Percentiles rank a stretch among this genome's conserved stretches.
These are phyloP conservation scores for Dioscorea zingiberensis DNA, from an alignment of 106 monocot species.

Conservation along the genomic window DNA sequence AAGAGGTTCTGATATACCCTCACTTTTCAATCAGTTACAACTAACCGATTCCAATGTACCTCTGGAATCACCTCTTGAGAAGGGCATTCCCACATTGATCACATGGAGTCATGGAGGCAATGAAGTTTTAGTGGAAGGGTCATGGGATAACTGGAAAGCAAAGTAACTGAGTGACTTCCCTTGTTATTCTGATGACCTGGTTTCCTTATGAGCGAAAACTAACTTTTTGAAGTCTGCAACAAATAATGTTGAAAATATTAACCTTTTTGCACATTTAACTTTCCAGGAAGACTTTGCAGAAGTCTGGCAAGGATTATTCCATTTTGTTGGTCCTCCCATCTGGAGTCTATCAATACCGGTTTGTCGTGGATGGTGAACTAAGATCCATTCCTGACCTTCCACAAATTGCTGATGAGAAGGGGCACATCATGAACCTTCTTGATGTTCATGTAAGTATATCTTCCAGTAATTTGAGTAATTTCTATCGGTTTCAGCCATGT, in stretches of 20 bases:
- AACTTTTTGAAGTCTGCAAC: neutral
- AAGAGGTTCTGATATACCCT: constrained; percentile 26
- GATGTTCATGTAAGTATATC: constrained; percentile 67
- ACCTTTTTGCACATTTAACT: constrained; percentile 1
- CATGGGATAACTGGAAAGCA: constrained; percentile 93
- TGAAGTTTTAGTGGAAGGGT: constrained; percentile 74
- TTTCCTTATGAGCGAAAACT: neutral
- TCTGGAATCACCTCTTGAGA: constrained; percentile 33
- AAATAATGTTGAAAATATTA: no score
- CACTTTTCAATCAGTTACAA: constrained; percentile 27
- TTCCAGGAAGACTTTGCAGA: constrained; percentile 69
- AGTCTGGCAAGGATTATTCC: constrained; percentile 77
- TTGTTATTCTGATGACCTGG: neutral
- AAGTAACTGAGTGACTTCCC: constrained; percentile 40
- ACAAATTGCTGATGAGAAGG: constrained; percentile 47
- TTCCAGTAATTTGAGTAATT: no score
- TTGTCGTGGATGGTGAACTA: constrained; percentile 73
- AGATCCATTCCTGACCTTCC: constrained; percentile 68
- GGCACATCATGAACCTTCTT: constrained; percentile 47
- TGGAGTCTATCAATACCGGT: constrained; percentile 72
- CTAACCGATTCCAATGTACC: constrained; percentile 28
- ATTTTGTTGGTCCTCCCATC: constrained; percentile 72
- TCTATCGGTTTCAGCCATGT: no score
- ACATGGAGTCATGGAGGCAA: constrained; percentile 82
- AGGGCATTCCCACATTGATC: constrained; percentile 74